Conservation (phyloP, 164 flowering plant species). For the Vitis vinifera region DNA sequence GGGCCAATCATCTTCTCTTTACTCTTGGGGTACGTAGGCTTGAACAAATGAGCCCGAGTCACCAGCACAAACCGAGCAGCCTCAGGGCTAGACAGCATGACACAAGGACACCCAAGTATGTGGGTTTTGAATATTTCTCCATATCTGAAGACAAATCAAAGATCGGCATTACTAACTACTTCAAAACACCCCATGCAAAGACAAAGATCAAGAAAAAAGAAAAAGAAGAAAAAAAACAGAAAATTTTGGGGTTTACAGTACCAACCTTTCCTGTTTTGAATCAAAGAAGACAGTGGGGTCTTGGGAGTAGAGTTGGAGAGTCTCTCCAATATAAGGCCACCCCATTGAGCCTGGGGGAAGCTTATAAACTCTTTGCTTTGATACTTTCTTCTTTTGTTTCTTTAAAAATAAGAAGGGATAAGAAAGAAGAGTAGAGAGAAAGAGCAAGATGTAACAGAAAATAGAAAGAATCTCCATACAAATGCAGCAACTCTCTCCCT, state of each 20-base stretch:
- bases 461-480: constrained; percentile 16
- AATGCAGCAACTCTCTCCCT: constrained; percentile 5
- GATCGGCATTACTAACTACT: not conserved
- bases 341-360: constrained; percentile 90
- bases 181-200: not conserved
- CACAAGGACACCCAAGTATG: constrained; percentile 49
- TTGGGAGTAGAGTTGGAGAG: constrained; percentile 52
- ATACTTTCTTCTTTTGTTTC: constrained; percentile 17
- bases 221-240: not conserved
- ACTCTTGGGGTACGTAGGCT: constrained; percentile 51
- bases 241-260: not conserved
- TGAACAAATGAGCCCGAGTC: constrained; percentile 47
- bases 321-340: constrained; percentile 62
- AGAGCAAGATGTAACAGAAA: constrained; percentile 11
- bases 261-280: constrained; percentile 47
- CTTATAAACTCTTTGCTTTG: constrained; percentile 24
- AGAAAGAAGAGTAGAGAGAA: constrained; percentile 21
- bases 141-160: constrained; percentile 26
- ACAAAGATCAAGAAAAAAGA: not conserved
- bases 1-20: constrained; percentile 51
- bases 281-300: constrained; percentile 56
- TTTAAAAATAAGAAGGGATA: constrained; percentile 19
- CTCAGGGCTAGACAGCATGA: constrained; percentile 52
- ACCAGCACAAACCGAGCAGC: constrained; percentile 44
- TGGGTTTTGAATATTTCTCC: constrained; percentile 59